Conservation (phyloP, 768 basidiomycete genomes). For the Rhizopogon vinicolor region DNA sequence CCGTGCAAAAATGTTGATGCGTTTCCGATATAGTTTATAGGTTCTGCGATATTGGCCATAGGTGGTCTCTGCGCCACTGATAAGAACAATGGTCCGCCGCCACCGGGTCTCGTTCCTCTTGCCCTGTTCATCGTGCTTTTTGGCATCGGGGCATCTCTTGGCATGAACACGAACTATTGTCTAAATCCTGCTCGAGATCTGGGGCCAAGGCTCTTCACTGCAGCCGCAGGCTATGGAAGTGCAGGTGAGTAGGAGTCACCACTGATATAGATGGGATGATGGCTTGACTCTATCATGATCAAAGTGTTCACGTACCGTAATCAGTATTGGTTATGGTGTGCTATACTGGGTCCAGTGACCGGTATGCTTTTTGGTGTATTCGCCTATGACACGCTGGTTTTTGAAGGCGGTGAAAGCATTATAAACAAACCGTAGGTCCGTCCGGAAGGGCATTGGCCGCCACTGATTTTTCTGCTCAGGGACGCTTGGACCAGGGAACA, state of each 20-base stretch:
- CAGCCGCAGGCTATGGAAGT: conserved; percentile 67
- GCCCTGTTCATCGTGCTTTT: conserved; percentile 52
- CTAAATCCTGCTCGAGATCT: conserved; percentile 72
- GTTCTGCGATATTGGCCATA: conserved; percentile 49
- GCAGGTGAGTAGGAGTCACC: conserved; percentile 26
- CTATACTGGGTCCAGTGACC: conserved; percentile 52
- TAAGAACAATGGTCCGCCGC: conserved; percentile 43
- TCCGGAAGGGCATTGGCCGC: too few species aligned
- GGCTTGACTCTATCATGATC: not conserved
- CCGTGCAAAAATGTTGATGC: not conserved
- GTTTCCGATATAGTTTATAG: conserved; percentile 41
- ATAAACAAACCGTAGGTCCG: conserved; percentile 46
- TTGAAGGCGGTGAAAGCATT: conserved; percentile 49
- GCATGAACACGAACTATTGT: conserved; percentile 63
- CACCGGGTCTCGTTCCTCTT: conserved; percentile 49
- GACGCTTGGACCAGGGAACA: too few species aligned
- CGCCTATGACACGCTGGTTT: conserved; percentile 57
- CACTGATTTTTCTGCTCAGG: conserved; percentile 3
- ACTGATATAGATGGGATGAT: not conserved
- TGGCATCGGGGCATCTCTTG: conserved; percentile 54
- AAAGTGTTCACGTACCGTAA: conserved; percentile 28
- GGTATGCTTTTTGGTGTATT: conserved; percentile 53
- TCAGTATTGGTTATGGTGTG: conserved; percentile 76
- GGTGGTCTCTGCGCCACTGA: conserved; percentile 52
- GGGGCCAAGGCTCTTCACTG: conserved; percentile 62